Evolutionary conservation across 1,284 basidiomycete genomes (phyloP).

Genomic region (Rhodotorula sp.): DNA sequence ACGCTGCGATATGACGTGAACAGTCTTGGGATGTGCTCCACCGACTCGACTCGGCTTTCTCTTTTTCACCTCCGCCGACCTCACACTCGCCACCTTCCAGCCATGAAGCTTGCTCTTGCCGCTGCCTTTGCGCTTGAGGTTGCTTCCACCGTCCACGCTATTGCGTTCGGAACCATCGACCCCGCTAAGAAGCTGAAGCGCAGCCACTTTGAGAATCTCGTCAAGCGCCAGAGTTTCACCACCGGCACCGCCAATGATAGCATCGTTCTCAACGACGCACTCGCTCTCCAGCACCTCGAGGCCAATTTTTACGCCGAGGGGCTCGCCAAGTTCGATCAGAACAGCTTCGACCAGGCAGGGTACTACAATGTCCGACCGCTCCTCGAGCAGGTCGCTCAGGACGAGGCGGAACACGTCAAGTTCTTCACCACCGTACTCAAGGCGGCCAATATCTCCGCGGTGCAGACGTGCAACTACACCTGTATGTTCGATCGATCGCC

Average conservation of each 20-base stretch:
- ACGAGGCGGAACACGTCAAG: slow-evolving; percentile 61
- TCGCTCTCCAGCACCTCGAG: slow-evolving; percentile 69
- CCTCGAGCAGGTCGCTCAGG: slow-evolving; percentile 58
- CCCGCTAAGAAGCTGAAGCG: slow-evolving; percentile 8
- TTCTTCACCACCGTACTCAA: slow-evolving; percentile 57
- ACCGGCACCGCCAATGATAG: slow-evolving; percentile 15
- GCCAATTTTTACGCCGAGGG: slow-evolving; percentile 60
- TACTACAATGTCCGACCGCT: slow-evolving; percentile 53
- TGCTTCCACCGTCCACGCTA: slow-evolving; percentile 3
- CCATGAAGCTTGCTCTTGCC: slow-evolving; percentile 26
- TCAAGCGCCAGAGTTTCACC: slow-evolving; percentile 31
- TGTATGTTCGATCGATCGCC: background rate
- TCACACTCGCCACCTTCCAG: background rate
- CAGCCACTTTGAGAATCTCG: background rate
- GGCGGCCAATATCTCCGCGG: slow-evolving; percentile 51
- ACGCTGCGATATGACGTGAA: background rate
- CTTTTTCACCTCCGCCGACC: background rate
- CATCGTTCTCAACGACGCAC: slow-evolving; percentile 49
- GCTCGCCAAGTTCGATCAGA: slow-evolving; percentile 55
- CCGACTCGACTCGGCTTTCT: background rate
- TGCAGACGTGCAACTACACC: slow-evolving; percentile 58
- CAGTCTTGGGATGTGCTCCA: background rate
- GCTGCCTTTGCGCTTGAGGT: slow-evolving; percentile 18
- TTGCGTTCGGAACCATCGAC: background rate
- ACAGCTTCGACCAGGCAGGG: slow-evolving; percentile 60